These are phyloP conservation scores for Pseudogymnoascus sp. DNA, from an alignment of 2,329 filamentous ascomycete species.

Conservation along the genomic window DNA sequence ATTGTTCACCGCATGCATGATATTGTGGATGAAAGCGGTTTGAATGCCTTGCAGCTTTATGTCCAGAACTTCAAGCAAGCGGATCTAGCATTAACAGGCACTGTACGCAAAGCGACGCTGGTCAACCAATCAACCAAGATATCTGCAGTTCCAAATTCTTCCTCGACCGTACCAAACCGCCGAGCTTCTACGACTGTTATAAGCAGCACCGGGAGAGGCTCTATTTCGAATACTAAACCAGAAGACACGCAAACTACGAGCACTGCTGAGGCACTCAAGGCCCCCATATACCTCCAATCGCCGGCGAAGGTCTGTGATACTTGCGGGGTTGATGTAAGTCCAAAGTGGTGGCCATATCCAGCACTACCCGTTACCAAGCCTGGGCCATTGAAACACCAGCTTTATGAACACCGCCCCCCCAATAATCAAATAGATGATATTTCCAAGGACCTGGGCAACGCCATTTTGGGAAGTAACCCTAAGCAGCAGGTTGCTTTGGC, in stretches of 20 bases:
- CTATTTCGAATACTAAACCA: conserved; percentile 21
- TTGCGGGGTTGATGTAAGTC: conserved; percentile 62
- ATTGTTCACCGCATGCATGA: conserved; percentile 74
- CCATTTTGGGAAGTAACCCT: neutral
- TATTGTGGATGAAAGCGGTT: conserved; percentile 57
- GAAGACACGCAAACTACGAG: conserved; percentile 17
- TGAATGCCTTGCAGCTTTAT: conserved; percentile 77
- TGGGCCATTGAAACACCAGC: conserved; percentile 32
- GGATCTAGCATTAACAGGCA: conserved; percentile 81
- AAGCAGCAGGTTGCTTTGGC: conserved; percentile 24
- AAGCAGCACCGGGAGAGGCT: conserved; percentile 19
- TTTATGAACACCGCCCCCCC: conserved; percentile 38
- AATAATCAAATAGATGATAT: conserved; percentile 2
- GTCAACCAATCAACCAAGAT: conserved; percentile 32
- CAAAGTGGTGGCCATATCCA: conserved; percentile 54
- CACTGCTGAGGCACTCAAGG: neutral
- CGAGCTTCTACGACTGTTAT: conserved; percentile 46
- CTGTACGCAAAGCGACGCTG: conserved; percentile 78
- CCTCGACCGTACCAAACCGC: conserved; percentile 35
- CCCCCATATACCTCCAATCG: neutral
- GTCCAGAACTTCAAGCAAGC: conserved; percentile 90
- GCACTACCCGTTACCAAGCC: conserved; percentile 6
- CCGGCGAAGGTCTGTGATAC: conserved; percentile 50
- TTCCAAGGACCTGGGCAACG: neutral
- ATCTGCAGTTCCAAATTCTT: conserved; percentile 16